Evolutionary conservation across 305 asterid genomes (phyloP).

Genomic region (Solanum hybrid): DNA sequence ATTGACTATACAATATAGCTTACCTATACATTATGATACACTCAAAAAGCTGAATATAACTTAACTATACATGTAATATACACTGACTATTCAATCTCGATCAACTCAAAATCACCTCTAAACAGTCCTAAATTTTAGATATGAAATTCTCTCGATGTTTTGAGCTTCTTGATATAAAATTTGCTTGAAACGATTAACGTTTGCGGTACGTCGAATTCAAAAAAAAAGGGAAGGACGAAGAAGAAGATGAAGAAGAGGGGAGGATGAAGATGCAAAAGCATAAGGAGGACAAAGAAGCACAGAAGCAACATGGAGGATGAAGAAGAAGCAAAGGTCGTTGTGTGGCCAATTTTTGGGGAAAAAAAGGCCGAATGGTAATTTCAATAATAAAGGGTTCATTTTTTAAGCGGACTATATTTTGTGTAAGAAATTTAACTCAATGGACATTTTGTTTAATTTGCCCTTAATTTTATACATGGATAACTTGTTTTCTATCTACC

Average conservation of each 20-base stretch:
- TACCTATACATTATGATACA: too few relatives aligned
- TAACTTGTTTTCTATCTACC: not conserved
- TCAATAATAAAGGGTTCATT: not conserved
- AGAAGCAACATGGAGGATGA: not conserved
- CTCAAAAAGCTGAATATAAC: too few relatives aligned
- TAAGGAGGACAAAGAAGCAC: not conserved
- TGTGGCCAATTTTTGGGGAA: not conserved
- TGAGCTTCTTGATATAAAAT: too few relatives aligned
- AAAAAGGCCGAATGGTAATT: not conserved
- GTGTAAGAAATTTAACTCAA: not conserved
- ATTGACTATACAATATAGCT: too few relatives aligned
- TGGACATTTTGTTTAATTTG: not conserved
- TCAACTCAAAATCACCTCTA: too few relatives aligned
- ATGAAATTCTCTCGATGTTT: too few relatives aligned
- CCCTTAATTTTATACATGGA: not conserved
- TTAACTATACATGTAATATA: too few relatives aligned
- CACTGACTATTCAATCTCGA: too few relatives aligned
- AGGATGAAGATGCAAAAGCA: not conserved
- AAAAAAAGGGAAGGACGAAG: too few relatives aligned
- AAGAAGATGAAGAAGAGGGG: not conserved
- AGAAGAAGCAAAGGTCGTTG: not conserved
- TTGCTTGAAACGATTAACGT: too few relatives aligned
- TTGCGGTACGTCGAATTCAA: too few relatives aligned
- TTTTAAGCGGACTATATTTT: not conserved
- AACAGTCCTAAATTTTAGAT: too few relatives aligned